phyloP scores from a whole-genome alignment of 2,329 filamentous ascomycete genomes.

The Fusarium concolor region DNA sequence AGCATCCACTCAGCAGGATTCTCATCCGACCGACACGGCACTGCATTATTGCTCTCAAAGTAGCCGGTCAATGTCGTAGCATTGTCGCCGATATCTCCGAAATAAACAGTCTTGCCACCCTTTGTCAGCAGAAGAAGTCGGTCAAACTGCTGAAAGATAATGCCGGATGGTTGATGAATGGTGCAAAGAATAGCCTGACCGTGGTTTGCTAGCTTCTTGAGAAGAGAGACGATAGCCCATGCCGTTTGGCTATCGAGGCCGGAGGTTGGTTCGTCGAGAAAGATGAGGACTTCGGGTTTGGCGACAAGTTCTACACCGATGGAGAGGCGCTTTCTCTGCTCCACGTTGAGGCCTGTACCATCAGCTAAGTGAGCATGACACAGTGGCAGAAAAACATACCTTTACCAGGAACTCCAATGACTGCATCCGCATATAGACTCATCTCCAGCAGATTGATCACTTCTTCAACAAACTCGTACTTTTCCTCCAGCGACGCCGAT shows the following conservation, averaged over 20 bases:
- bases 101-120: conserved; percentile 31
- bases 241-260: conserved; percentile 70
- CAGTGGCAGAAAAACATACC: conserved; percentile 34
- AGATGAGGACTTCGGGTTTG: conserved; percentile 65
- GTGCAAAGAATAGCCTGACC: conserved; percentile 58
- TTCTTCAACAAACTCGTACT: conserved; percentile 84
- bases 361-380: neutral
- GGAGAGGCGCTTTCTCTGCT: conserved; percentile 68
- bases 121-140: conserved; percentile 60
- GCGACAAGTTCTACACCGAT: conserved; percentile 67
- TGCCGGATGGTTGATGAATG: conserved; percentile 12
- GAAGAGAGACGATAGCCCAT: conserved; percentile 68
- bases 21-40: conserved; percentile 70
- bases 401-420: conserved; percentile 68
- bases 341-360: conserved; percentile 60
- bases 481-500: conserved; percentile 73
- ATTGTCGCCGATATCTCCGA: conserved; percentile 73
- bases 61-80: conserved; percentile 75
- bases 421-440: conserved; percentile 70
- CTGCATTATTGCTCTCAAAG: conserved; percentile 78
- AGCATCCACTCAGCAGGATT: conserved; percentile 72
- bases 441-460: conserved; percentile 72
- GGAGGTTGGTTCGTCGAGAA: conserved; percentile 67
- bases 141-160: conserved; percentile 60
- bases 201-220: conserved; percentile 65